Evolutionary conservation across 2,329 filamentous ascomycete species (phyloP).

Genomic region (Zymoseptoria ardabiliae): DNA sequence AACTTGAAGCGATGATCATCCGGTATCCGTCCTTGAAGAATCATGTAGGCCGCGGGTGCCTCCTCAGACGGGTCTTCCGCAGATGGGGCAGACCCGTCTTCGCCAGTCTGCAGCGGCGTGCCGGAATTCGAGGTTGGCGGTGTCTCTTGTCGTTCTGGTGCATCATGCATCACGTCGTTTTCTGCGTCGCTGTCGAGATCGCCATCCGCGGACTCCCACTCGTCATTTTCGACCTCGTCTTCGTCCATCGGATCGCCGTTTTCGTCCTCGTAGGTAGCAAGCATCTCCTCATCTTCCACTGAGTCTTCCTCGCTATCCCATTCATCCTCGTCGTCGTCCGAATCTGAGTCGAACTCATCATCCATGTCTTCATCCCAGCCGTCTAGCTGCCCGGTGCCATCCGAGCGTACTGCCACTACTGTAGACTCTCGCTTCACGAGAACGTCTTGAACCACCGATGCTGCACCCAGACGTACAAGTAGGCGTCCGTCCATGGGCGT

Average conservation of each 20-base stretch:
- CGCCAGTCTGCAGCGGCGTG: slow-evolving; percentile 11
- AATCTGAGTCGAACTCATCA: slow-evolving; percentile 16
- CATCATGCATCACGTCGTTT: slow-evolving; percentile 19
- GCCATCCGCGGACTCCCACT: slow-evolving; percentile 33
- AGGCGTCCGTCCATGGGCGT: slow-evolving; percentile 47
- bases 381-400: slow-evolving; percentile 22
- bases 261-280: slow-evolving; percentile 34
- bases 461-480: slow-evolving; percentile 47
- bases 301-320: slow-evolving; percentile 23
- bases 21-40: slow-evolving; percentile 39
- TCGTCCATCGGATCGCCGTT: slow-evolving; percentile 36
- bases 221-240: slow-evolving; percentile 38
- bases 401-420: slow-evolving; percentile 39
- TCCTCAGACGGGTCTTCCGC: neutral
- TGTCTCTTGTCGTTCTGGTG: slow-evolving; percentile 12
- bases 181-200: slow-evolving; percentile 12
- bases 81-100: neutral
- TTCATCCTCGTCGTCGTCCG: slow-evolving; percentile 30
- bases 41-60: slow-evolving; percentile 19
- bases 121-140: slow-evolving; percentile 17
- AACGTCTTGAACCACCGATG: slow-evolving; percentile 44
- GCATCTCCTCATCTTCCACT: slow-evolving; percentile 26
- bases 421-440: slow-evolving; percentile 43
- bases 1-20: slow-evolving; percentile 36
- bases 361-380: slow-evolving; percentile 32